Evolutionary conservation across 2,329 filamentous ascomycete species (phyloP).

Genomic region (Cladophialophora yegresii): DNA sequence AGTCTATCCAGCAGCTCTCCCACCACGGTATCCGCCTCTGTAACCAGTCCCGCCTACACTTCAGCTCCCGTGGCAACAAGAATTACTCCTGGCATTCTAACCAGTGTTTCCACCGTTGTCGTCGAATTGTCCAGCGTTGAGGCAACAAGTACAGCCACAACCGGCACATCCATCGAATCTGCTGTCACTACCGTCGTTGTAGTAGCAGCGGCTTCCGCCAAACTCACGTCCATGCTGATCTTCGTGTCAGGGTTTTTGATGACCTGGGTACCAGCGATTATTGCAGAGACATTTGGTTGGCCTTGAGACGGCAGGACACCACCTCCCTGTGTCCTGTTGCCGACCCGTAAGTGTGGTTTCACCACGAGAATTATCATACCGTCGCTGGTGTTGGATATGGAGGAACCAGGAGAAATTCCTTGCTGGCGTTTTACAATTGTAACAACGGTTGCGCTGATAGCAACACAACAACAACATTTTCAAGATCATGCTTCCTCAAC

Average conservation of each 20-base stretch:
- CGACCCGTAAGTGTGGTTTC: background rate
- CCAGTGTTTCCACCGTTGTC: constrained; percentile 6
- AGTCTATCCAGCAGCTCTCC: background rate
- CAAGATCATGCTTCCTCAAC: background rate
- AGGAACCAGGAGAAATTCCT: background rate
- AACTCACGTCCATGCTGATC: background rate
- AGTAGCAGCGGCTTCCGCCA: background rate
- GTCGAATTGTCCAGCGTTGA: constrained; percentile 2
- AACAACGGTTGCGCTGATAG: background rate
- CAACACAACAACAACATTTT: background rate
- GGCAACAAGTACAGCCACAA: background rate
- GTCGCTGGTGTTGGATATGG: background rate
- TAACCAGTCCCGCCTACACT: background rate
- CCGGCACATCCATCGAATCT: background rate
- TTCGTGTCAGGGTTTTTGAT: background rate
- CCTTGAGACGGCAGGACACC: background rate
- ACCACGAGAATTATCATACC: background rate
- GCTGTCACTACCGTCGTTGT: background rate
- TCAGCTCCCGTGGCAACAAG: background rate
- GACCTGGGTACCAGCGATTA: background rate
- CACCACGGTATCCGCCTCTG: background rate
- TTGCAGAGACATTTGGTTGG: background rate
- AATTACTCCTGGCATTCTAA: background rate
- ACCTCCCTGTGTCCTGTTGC: background rate
- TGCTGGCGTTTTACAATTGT: background rate